Base-by-base conservation (phyloP, 768 basidiomycete species). In the Mycena epipterygia region DNA sequence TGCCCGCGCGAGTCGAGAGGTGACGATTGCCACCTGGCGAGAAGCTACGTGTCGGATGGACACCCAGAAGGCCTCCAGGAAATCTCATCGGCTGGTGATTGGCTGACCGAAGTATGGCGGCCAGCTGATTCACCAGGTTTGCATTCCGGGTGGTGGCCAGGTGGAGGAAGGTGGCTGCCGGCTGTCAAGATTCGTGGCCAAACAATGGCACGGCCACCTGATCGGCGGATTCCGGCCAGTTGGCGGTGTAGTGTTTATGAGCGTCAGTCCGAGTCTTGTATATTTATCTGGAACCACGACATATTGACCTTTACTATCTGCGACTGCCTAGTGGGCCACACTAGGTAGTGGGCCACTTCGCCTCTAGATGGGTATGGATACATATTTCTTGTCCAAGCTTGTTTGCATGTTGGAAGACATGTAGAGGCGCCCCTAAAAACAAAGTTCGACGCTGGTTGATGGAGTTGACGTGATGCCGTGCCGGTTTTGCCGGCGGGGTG, bases 241-340 rank as follows among this genome's bases (percentile, higher is more conserved):
- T 56, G 55, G 55, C 55, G 33, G 55, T 3, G 33, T 63, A 29
- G 61, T 52, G 23, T 23, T 62, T 7, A 62, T 49, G 29, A 62
- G 29, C 27, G 60, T 46, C 27, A 49, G 46, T 35, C 30, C 6
- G n/a, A 51, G 1, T 13, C 48, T 12, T 14, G 14, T 8, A 33
- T 16, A 27, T 59, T 19, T 59, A 7, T n/a, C n/a, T n/a, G n/a
- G n/a, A n/a, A n/a, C n/a, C n/a, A n/a, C n/a, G n/a, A n/a, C n/a
- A n/a, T n/a, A n/a, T n/a, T n/a, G n/a, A n/a, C n/a, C n/a, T n/a
- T n/a, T n/a, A n/a, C n/a, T n/a, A n/a, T n/a, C n/a, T n/a, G n/a
- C n/a, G n/a, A n/a, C n/a, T n/a, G n/a, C n/a, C n/a, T n/a, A n/a
- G n/a, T n/a, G n/a, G n/a, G n/a, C n/a, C n/a, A n/a, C n/a, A n/a